Percentiles rank a stretch among this genome's conserved stretches.
Evolutionary conservation across 179 eudicot genomes (phyloP).

Genomic region (Silene vulgaris): DNA sequence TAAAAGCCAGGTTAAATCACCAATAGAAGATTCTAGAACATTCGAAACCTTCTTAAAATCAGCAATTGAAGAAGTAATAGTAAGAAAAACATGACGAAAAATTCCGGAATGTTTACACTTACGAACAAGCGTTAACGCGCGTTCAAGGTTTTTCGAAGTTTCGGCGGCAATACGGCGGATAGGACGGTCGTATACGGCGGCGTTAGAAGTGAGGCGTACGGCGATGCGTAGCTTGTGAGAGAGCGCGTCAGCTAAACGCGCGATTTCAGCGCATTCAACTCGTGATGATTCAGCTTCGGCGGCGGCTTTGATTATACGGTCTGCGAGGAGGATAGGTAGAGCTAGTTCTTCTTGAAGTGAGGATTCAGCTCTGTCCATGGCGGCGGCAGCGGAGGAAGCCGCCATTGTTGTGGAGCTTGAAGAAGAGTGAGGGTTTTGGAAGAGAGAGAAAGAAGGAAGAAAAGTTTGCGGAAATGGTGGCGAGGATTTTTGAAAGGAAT

Average conservation of each 20-base stretch:
- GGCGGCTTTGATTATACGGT: constrained; percentile 24
- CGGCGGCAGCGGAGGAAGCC: constrained; percentile 18
- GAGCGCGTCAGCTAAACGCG: constrained; percentile 18
- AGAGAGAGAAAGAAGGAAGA: not conserved
- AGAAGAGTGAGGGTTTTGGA: not conserved
- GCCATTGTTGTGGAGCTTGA: constrained; percentile 15
- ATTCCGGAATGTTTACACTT: constrained; percentile 45
- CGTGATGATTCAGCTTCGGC: constrained; percentile 28
- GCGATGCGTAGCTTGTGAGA: constrained; percentile 25
- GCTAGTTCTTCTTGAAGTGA: constrained; percentile 26
- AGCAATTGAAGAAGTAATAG: constrained; percentile 44
- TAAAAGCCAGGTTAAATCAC: constrained; percentile 44
- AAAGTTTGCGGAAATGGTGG: not conserved
- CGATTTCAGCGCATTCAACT: constrained; percentile 21
- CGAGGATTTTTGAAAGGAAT: not conserved
- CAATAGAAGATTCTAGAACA: constrained; percentile 43
- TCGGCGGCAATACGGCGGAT: constrained; percentile 45
- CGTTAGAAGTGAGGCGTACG: constrained; percentile 32
- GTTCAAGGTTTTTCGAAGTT: constrained; percentile 37
- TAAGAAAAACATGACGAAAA: constrained; percentile 37
- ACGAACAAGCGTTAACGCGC: constrained; percentile 43
- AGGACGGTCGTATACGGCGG: constrained; percentile 54
- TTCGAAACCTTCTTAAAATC: constrained; percentile 48
- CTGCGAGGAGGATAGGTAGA: constrained; percentile 21
- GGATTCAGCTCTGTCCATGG: constrained; percentile 14